Conservation (phyloP, 176 grass and related monocot genomes). For the Cenchrus fungigraminus region DNA sequence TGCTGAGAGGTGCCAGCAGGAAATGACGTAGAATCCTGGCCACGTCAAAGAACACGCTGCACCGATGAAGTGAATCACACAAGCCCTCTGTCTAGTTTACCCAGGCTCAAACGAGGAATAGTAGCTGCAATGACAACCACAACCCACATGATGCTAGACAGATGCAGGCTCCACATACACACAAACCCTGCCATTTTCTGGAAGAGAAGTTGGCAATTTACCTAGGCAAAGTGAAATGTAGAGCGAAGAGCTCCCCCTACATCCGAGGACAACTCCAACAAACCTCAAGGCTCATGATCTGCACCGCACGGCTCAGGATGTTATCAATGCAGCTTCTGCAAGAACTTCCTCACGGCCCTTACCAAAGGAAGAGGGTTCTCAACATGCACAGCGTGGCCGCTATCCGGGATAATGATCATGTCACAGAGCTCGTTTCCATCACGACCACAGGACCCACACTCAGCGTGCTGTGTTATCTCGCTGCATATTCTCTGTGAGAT, state of each 20-base stretch:
- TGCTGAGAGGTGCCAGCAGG: not conserved
- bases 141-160: not conserved
- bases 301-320: not conserved
- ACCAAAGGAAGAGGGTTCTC: conserved; percentile 90
- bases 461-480: conserved; percentile 48
- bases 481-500: conserved; percentile 68
- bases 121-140: not conserved
- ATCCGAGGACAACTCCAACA: not conserved
- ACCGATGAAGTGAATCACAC: not conserved
- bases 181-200: not conserved
- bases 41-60: not conserved
- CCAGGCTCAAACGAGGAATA: not conserved
- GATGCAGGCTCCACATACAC: too few species aligned
- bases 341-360: conserved; percentile 76
- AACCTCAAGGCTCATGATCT: not conserved
- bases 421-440: conserved; percentile 48
- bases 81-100: not conserved
- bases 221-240: not conserved
- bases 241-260: not conserved
- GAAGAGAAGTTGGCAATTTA: not conserved
- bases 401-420: conserved; percentile 66
- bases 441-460: conserved; percentile 34
- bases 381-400: conserved; percentile 87
- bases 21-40: not conserved
- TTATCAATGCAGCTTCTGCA: conserved; percentile 46